Evolutionary conservation across 1,284 basidiomycete species (phyloP).

Genomic region (Apiotrichum sp.): DNA sequence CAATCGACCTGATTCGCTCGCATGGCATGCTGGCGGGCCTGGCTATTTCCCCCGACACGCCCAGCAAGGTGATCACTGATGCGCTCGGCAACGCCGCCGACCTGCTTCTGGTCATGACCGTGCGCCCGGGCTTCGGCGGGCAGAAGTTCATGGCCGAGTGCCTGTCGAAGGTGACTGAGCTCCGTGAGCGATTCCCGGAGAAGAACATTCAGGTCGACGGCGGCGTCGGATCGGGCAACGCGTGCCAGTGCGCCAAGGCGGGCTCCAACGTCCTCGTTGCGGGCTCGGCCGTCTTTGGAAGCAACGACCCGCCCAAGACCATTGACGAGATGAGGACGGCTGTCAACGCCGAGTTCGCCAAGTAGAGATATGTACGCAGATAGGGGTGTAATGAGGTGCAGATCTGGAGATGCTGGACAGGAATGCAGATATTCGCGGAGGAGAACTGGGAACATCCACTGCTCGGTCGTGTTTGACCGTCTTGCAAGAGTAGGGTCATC

Average conservation of each 20-base stretch:
- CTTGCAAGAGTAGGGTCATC: too few species aligned
- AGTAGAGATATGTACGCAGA: not conserved
- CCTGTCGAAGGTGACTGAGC: slow-evolving; percentile 71
- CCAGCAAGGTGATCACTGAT: slow-evolving; percentile 75
- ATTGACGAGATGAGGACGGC: slow-evolving; percentile 66
- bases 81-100: slow-evolving; percentile 72
- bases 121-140: slow-evolving; percentile 85
- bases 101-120: slow-evolving; percentile 96
- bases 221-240: slow-evolving; percentile 86
- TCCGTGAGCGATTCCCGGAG: slow-evolving; percentile 80
- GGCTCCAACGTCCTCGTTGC: slow-evolving; percentile 98
- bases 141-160: slow-evolving; percentile 96
- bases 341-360: slow-evolving; percentile 55
- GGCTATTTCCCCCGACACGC: slow-evolving; percentile 89
- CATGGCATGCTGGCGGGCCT: slow-evolving; percentile 78
- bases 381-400: too few species aligned
- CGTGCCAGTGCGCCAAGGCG: slow-evolving; percentile 82
- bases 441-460: too few species aligned
- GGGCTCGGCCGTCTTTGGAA: slow-evolving; percentile 89
- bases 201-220: slow-evolving; percentile 95
- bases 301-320: slow-evolving; percentile 69
- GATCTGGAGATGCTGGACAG: too few species aligned
- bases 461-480: too few species aligned
- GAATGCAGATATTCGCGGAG: too few species aligned
- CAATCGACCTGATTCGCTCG: slow-evolving; percentile 68